Percentiles rank a stretch among this genome's conserved stretches.
Evolutionary conservation across 2,329 filamentous ascomycete species (phyloP).

Genomic region (Cryphonectria japonica): DNA sequence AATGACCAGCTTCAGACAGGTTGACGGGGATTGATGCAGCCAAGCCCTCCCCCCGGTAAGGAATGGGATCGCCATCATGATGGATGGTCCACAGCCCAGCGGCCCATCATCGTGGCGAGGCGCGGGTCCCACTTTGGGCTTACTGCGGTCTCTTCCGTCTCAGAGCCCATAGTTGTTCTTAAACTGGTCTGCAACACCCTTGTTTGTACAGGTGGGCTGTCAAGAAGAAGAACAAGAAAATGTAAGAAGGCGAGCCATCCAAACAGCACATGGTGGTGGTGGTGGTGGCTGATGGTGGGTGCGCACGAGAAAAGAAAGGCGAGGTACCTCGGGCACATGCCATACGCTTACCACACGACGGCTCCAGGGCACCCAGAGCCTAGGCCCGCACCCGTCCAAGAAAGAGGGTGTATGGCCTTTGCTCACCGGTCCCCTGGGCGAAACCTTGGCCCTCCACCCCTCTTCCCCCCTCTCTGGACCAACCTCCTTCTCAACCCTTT

Average conservation of each 20-base stretch:
- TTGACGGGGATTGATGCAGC: neutral
- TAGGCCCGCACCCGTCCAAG: too few species aligned
- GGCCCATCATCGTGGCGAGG: slow-evolving; percentile 24
- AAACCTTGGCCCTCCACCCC: neutral
- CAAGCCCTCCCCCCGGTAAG: neutral
- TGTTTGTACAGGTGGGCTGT: neutral
- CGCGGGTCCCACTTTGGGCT: slow-evolving; percentile 18
- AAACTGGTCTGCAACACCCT: neutral
- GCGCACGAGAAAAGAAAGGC: neutral
- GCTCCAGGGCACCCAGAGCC: too few species aligned
- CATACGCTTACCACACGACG: neutral
- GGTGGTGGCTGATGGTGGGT: neutral
- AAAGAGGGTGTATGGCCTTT: neutral
- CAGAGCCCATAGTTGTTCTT: too few species aligned
- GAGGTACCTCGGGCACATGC: neutral
- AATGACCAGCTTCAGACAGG: neutral
- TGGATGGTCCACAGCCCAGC: slow-evolving; percentile 11
- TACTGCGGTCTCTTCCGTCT: slow-evolving; percentile 10
- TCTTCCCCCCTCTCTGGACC: neutral
- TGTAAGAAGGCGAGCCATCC: too few species aligned
- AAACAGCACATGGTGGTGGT: neutral
- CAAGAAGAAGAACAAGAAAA: neutral
- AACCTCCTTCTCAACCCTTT: neutral
- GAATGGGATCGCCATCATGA: neutral
- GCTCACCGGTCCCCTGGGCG: slow-evolving; percentile 12